Evolutionary conservation across 2,329 filamentous ascomycete species (phyloP), one percentile per base, ranked within the genome.

Genomic region (Xylariaceae sp.): DNA sequence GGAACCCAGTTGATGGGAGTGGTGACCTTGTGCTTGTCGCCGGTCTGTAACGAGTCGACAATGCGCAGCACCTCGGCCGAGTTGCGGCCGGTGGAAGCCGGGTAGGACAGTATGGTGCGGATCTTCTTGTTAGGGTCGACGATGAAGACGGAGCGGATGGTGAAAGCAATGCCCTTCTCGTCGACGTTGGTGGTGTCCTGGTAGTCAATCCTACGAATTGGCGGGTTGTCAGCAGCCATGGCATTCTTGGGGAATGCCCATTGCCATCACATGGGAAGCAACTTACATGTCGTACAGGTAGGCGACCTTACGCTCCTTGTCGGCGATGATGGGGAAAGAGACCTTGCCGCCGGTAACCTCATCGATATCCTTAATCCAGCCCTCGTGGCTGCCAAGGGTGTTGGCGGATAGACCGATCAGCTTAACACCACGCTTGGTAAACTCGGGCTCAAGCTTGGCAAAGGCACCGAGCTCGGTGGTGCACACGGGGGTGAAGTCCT

Each of bases 381-480:
- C 84, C 74, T 88, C 87, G 80, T 97, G 93, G 66, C 87, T 91
- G 69, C 86, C 83, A 63, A 96, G 82, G 68, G 89, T 91, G 81
- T 96, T 96, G 80, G 92, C 92, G 61, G 87, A 89, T 66, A 97
- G 83, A 45, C 93, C 93, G 69, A 96, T 94, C 78, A 96, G 87
- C 85, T 96, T 96, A 70, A 94, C 91, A 64, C 87, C 87, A 63
- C 92, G 87, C 82, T 90, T 91, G 71, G 87, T 84, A 78, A 97
- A 96, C 77, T 96, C 92, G 69, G 87, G 85, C 80, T 92, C 87
- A 63, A 96, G 83, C 79, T 93, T 95, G 67, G 92, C 90, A 70
- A 97, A 96, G 58, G 92, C 92, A 62, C 92, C 93, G 62, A 97
- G 88, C 81, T 97, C 93, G 52, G 92, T 97, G 64, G 93, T 97